Base-by-base conservation (phyloP, 176 grass and related monocot genomes). In the Zea luxurians region DNA sequence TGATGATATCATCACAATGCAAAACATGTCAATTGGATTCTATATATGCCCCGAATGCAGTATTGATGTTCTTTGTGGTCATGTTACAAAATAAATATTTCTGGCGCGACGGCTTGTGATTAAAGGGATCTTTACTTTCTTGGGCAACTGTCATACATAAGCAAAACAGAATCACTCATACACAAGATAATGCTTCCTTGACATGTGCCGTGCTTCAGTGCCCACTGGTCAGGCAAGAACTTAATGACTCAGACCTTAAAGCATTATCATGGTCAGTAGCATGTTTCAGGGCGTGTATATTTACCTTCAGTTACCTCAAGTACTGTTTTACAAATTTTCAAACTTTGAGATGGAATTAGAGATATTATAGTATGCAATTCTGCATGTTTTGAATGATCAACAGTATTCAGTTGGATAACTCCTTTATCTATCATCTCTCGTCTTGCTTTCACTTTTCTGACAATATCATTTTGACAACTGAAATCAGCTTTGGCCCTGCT, bases 121-220 rank as follows among this genome's bases (percentile, higher is more conserved):
- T 84, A 97, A 80, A 93, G 94, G 85, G 89, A 94, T 70, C 20
- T 85, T 43, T 97, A 86, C 86, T 94, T 80, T 88, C 95, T 97
- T 47, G 91, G 95, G 12, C 83, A 94, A 68, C 81, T 98, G 73
- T 91, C 95, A 37, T 98, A 94, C 70, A 87, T 98, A 43, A 90
- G 46, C 52, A 90, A 65, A 73, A 64, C 58, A 35, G 80, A 94
- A 80, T 91, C 89, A 58, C 83, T 98, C 37, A 64, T 88, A 80
- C 94, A 94, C 73, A 91, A 98, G 95, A 91, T 91, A 75, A 73
- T 12, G 63, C 59, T 84, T 78, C 58, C 34, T 70, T 84, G 46
- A 36, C 64, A 70, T 69, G 17, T 49, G 46, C 40, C 59, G 13
- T 75, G n/a, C 48, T 90, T 81, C 13, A 88, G 43, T 38, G 38